Conservation (phyloP, 176 grass and related monocot genomes). For the Ensete ventricosum region DNA sequence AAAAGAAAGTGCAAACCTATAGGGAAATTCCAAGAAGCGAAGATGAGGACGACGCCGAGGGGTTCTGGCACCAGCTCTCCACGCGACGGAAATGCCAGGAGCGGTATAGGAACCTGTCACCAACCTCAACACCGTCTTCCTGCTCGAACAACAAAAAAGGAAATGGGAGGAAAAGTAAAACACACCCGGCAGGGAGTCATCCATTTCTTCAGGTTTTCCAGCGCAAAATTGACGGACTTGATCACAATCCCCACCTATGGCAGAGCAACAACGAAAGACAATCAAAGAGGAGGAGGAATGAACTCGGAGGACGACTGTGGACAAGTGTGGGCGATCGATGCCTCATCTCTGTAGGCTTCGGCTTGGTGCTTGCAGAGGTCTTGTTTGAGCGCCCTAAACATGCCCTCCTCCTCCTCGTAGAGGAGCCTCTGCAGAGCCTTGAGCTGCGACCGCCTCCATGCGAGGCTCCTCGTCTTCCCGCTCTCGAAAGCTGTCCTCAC, state of each 20-base stretch:
- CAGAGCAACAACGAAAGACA: not conserved
- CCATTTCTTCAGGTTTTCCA: constrained; percentile 54
- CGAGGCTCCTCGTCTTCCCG: constrained; percentile 50
- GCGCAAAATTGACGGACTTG: constrained; percentile 49
- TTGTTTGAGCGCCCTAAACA: constrained; percentile 45
- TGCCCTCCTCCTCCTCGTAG: constrained; percentile 44
- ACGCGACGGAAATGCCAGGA: constrained; percentile 44
- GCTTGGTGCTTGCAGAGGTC: constrained; percentile 80
- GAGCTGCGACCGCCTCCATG: constrained; percentile 70
- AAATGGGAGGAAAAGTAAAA: not conserved
- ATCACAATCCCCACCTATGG: constrained; percentile 50
- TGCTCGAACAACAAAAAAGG: not conserved
- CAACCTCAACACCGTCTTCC: not conserved
- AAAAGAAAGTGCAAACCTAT: constrained; percentile 28
- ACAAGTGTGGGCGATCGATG: not conserved
- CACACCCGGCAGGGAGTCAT: constrained; percentile 50
- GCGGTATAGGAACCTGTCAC: constrained; percentile 45
- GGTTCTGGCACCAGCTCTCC: constrained; percentile 73
- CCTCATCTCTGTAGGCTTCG: constrained; percentile 91
- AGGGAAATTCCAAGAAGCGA: constrained; percentile 86
- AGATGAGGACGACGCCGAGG: constrained; percentile 74
- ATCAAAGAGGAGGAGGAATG: not conserved
- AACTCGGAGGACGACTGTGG: not conserved
- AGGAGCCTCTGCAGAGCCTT: constrained; percentile 46
- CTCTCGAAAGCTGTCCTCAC: constrained; percentile 37